Conservation (phyloP, 2,329 filamentous ascomycete species). For the Microdochium trichocladiopsis region DNA sequence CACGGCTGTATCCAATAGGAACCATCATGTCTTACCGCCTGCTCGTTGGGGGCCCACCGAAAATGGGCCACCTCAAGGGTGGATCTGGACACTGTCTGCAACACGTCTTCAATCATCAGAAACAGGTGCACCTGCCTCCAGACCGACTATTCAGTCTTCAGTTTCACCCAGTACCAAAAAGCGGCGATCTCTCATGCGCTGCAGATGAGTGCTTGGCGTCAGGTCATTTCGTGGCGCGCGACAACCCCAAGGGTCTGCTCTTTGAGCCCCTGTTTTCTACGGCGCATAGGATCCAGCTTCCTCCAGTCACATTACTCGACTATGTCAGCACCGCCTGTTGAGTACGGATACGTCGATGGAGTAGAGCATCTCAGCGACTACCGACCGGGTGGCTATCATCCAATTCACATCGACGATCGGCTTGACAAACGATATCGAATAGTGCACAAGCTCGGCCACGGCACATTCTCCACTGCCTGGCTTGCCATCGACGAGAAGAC, state of each 20-base stretch:
- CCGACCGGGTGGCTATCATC: conserved; percentile 27
- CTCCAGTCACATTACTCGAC: neutral
- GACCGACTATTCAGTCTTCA: neutral
- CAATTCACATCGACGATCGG: conserved; percentile 26
- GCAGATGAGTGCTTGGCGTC: neutral
- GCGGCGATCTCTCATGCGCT: neutral
- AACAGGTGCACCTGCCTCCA: neutral
- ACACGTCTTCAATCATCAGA: neutral
- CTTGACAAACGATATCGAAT: conserved; percentile 19
- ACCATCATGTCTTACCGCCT: neutral
- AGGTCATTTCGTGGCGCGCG: neutral
- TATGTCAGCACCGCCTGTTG: neutral
- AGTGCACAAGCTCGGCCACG: conserved; percentile 21
- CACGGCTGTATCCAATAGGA: neutral
- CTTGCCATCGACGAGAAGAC: conserved; percentile 18
- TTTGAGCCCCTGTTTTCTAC: neutral
- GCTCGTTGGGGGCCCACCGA: neutral
- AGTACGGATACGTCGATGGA: neutral
- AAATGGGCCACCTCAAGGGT: neutral
- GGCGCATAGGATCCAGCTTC: neutral
- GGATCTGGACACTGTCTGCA: neutral
- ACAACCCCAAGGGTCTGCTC: neutral
- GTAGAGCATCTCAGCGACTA: conserved; percentile 14
- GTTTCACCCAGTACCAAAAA: neutral
- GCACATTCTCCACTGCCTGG: conserved; percentile 24